A percentile compares a stretch with the other conserved stretches of the same genome.
Conservation (phyloP, 116 monocot species). For the Posidonia oceanica region DNA sequence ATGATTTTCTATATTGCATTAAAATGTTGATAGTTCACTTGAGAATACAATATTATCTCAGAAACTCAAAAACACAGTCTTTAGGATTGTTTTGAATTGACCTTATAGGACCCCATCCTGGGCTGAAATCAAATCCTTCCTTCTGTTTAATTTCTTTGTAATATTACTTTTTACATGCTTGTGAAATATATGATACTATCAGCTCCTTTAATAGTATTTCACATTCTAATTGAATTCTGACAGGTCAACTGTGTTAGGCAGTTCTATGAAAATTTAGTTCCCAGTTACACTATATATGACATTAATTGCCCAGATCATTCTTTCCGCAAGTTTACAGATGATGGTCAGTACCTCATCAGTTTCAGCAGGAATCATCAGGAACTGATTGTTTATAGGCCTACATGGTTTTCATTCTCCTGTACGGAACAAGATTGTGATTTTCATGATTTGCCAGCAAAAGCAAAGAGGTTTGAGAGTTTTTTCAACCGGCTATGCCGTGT, state of each 20-base stretch:
- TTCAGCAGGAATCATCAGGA: slow-evolving; percentile 92
- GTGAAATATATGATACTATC: not conserved
- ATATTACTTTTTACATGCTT: not conserved
- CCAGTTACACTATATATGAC: slow-evolving; percentile 80
- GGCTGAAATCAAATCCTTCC: not conserved
- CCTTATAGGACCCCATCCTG: no score
- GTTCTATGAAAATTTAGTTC: slow-evolving; percentile 93
- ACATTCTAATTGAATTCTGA: slow-evolving; percentile 1
- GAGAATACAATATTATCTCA: no score
- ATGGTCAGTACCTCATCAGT: slow-evolving; percentile 79
- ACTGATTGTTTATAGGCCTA: slow-evolving; percentile 81
- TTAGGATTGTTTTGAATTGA: no score
- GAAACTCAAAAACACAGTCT: no score
- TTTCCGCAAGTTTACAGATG: slow-evolving; percentile 96
- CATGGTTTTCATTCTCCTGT: slow-evolving; percentile 76
- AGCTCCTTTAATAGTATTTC: not conserved
- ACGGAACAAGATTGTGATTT: slow-evolving; percentile 52
- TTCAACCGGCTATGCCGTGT: slow-evolving; percentile 70
- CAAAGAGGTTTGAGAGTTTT: slow-evolving; percentile 81
- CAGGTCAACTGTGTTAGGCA: slow-evolving; percentile 82
- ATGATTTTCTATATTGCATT: no score
- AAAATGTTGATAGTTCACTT: no score
- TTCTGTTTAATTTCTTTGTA: not conserved
- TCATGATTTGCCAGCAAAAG: slow-evolving; percentile 48
- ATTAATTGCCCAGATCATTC: slow-evolving; percentile 81